Evolutionary conservation across 2,329 filamentous ascomycete species (phyloP), one percentile per base, ranked within the genome.

Genomic region (Curvularia hawaiiensis): DNA sequence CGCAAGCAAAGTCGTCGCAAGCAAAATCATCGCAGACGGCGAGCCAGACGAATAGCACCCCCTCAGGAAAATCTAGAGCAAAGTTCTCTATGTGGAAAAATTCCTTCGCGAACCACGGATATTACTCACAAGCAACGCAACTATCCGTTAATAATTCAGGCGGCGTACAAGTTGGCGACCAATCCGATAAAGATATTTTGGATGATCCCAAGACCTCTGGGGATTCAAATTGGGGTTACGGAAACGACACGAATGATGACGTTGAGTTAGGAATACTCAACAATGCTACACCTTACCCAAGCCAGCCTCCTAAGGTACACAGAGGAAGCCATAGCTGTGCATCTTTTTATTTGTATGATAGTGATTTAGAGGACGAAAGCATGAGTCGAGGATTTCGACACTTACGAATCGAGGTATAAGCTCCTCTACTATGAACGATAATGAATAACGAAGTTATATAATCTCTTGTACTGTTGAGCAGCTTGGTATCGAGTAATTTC

Each of bases 41-140:
- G 3, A 43, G 40, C 22, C 40, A 43, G 26, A 24, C 40, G 8
- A 43, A 43, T 11, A 43, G 22, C 40, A 26, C 40, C 4, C 40
- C 40, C 22, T 43, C 40, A 26, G 40, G 40, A 43, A 43, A 43
- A 43, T 43, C 40, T 22, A 43, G 40, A 43, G 40, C 40, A 43
- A 43, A 43, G 20, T 20, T 43, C 2, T 22, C 22, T 6, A 16
- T 43, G 5, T 43, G 40, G 40, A 43, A 43, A 26, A 43, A 43
- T 26, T 43, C 40, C 22, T 43, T 43, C 40, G 40, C 40, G 20
- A 43, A 43, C 22, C 40, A 43, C 6, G 22, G 40, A 43, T 26
- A 43, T 26, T 43, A 43, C 22, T 43, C 40, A 43, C 22, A 43
- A n/a, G 22, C 40, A 24, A 43, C 40, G 7, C 22, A 43, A 43